Base-by-base conservation (phyloP, 2,329 filamentous ascomycete species). In the Arthrinium phaeospermum region DNA sequence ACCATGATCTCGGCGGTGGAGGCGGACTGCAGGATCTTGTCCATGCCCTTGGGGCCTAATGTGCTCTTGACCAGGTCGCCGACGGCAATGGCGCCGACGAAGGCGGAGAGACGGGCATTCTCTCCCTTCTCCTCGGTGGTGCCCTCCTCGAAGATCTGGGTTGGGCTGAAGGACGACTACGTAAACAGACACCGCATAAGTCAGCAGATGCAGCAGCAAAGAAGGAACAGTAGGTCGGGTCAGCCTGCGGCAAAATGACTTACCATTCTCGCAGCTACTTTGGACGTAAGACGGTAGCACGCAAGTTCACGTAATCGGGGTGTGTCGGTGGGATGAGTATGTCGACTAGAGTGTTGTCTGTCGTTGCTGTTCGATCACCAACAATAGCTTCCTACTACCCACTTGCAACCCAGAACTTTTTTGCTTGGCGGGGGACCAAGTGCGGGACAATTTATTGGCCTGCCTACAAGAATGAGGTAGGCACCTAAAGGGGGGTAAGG, bases 71-170 rank as follows among this genome's bases (percentile, higher is more conserved):
- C 96, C 77, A 99, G 85, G 80, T 99, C 96, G 71, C 96, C 96
- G 67, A 99, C 96, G 71, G 96, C 96, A 81, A 99, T 99, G 82
- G 96, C 96, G 79, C 96, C 96, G 71, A 99, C 96, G 80, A 99
- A 99, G 76, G 96, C 96, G n/a, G 94, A 93, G 78, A 98, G 92
- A 90, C 96, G 94, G 80, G 96, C 96, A 93, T 98, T 98, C 87
- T 98, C 96, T 80, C 96, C 96, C 87, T 98, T 98, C 87, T 98
- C 96, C 86, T 98, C 94, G 72, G 93, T 96, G 77, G 97, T 96
- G 82, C 97, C 95, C 84, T 98, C 94, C 80, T 95, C 94, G 85
- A 98, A 98, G 88, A 98, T 98, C 86, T 98, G 96, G 75, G 95
- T 98, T 80, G 96, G 46, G 86, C 95, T 96, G 84, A 92, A 92